Conservation (phyloP, 345 rosid species). For the Aethionema arabicum region DNA sequence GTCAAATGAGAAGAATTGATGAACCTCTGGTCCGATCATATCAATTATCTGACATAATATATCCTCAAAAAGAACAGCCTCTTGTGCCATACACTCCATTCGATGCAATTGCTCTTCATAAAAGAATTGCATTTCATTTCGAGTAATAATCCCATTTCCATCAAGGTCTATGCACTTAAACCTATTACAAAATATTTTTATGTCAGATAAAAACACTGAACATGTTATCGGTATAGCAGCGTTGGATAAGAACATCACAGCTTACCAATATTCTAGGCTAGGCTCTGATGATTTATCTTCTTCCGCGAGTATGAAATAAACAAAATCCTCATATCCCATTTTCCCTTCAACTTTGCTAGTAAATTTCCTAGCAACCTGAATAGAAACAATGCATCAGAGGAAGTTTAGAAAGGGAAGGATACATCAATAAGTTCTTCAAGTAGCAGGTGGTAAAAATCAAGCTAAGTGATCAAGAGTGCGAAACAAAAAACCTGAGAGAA, state of each 20-base stretch:
- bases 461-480: not conserved
- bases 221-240: not conserved
- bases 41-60: conserved; percentile 94
- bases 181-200: conserved; percentile 45
- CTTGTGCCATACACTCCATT: conserved; percentile 99
- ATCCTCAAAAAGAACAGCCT: conserved; percentile 92
- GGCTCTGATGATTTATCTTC: conserved; percentile 94
- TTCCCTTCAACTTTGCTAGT: conserved; percentile 83
- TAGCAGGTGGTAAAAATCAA: not conserved
- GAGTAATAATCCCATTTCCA: conserved; percentile 79
- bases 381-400: conserved; percentile 16
- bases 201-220: conserved; percentile 21
- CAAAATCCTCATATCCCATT: conserved; percentile 97
- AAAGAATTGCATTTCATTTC: conserved; percentile 88
- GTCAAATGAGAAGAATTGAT: conserved; percentile 18
- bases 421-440: not conserved
- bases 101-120: conserved; percentile 97
- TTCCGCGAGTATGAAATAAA: conserved; percentile 85
- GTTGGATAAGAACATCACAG: not conserved
- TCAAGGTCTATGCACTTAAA: conserved; percentile 95
- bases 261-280: conserved; percentile 93
- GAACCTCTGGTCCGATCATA: conserved; percentile 93
- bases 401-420: not conserved
- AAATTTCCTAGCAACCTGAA: conserved; percentile 75
- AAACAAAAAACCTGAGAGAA: conserved; percentile 83